Evolutionary conservation across 257 asterid genomes (phyloP).

Genomic region (Anisodus acutangulus): DNA sequence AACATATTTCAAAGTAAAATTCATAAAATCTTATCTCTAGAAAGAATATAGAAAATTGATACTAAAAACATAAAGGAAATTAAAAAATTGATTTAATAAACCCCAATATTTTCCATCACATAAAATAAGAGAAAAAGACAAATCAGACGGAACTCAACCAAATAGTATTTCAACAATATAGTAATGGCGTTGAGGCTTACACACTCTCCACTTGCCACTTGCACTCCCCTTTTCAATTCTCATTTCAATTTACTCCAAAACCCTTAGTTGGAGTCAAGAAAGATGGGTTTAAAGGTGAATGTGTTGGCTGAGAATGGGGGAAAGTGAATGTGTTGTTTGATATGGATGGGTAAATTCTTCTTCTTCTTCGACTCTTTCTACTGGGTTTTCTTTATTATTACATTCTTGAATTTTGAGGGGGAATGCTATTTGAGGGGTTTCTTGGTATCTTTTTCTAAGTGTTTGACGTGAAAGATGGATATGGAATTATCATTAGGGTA

Average conservation of each 20-base stretch:
- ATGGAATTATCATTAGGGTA: neutral
- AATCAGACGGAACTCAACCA: neutral
- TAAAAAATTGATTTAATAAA: neutral
- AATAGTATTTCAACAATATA: no score
- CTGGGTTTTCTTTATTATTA: no score
- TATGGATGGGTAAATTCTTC: conserved; percentile 74
- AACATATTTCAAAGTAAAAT: no score
- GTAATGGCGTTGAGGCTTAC: conserved; percentile 64
- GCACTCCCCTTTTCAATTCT: conserved; percentile 43
- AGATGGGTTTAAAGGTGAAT: conserved; percentile 39
- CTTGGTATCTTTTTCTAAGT: neutral
- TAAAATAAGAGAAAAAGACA: neutral
- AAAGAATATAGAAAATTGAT: no score
- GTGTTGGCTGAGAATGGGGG: conserved; percentile 47
- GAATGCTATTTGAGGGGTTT: neutral
- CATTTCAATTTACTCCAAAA: conserved; percentile 42
- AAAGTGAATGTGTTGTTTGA: conserved; percentile 92
- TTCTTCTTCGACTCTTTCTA: neutral
- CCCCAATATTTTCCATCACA: neutral
- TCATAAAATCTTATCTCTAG: no score
- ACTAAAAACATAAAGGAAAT: no score
- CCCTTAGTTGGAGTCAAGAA: conserved; percentile 36
- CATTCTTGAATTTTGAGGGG: no score
- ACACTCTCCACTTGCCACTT: conserved; percentile 43
- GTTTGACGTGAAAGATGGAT: neutral